Evolutionary conservation across 2,329 filamentous ascomycete genomes (phyloP).

Genomic region (Hypoxylon sp.): DNA sequence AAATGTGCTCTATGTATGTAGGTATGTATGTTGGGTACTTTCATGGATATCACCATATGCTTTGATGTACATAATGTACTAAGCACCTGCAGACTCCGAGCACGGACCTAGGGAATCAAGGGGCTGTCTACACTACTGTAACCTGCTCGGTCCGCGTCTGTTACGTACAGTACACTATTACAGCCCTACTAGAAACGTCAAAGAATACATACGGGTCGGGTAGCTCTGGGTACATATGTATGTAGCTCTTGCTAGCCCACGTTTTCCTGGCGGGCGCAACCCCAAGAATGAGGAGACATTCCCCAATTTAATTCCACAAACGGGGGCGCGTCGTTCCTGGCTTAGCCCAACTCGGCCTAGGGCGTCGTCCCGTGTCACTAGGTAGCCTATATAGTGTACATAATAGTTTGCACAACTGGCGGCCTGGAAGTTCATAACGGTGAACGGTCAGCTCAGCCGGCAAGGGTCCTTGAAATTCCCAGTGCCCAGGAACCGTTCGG

Average conservation of each 20-base stretch:
- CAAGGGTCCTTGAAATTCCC: slow-evolving; percentile 34
- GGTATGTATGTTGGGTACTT: not conserved
- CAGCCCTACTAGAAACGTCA: not conserved
- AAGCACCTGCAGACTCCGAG: slow-evolving; percentile 1
- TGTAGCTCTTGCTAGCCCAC: not conserved
- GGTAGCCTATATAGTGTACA: too few relatives aligned
- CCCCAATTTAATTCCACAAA: slow-evolving; percentile 32
- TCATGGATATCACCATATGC: not conserved
- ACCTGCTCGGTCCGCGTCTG: not conserved
- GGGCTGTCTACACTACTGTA: not conserved
- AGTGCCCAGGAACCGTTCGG: slow-evolving; percentile 33
- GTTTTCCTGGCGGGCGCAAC: slow-evolving; percentile 22
- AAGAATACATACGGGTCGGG: slow-evolving; percentile 4
- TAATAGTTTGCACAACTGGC: slow-evolving; percentile 19
- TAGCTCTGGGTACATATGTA: not conserved
- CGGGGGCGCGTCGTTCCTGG: slow-evolving; percentile 25
- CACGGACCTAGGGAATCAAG: not conserved
- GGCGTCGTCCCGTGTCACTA: slow-evolving; percentile 7
- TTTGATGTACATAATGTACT: too few relatives aligned
- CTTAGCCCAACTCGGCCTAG: slow-evolving; percentile 11
- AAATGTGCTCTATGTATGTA: not conserved
- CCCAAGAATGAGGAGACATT: slow-evolving; percentile 22
- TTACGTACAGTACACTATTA: not conserved
- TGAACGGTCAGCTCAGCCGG: slow-evolving; percentile 15
- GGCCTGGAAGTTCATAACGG: too few relatives aligned